Conservation (phyloP, 2,329 filamentous ascomycete genomes). For the Aspergillus sp. region DNA sequence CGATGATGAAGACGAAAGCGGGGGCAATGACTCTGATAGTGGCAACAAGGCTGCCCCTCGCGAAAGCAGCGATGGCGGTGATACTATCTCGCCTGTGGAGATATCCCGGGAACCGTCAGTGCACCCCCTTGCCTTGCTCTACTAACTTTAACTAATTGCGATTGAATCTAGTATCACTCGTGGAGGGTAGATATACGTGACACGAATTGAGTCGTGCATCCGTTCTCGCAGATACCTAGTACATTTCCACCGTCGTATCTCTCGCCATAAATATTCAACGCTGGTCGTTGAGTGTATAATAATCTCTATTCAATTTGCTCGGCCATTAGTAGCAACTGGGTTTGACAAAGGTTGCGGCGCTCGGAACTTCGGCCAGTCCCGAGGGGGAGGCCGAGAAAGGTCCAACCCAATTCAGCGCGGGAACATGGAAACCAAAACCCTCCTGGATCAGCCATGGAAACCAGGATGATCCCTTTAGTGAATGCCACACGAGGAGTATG, state of each 20-base stretch:
- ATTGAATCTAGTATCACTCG: slow-evolving; percentile 25
- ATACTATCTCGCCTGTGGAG: slow-evolving; percentile 28
- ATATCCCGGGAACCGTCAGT: slow-evolving; percentile 39
- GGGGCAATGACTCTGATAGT: slow-evolving; percentile 4
- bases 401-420: not conserved
- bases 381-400: not conserved
- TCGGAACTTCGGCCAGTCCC: not conserved
- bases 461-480: not conserved
- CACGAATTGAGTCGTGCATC: not conserved
- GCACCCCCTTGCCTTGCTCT: slow-evolving; percentile 4
- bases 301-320: slow-evolving; percentile 3
- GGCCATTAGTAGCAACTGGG: not conserved
- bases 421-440: not conserved
- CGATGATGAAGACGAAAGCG: slow-evolving; percentile 56
- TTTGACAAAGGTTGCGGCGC: not conserved
- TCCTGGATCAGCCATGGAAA: not conserved
- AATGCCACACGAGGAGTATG: slow-evolving; percentile 11
- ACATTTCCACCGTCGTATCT: not conserved
- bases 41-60: slow-evolving; percentile 12
- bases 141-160: slow-evolving; percentile 15
- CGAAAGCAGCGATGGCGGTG: slow-evolving; percentile 1
- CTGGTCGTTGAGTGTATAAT: slow-evolving; percentile 17
- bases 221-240: not conserved
- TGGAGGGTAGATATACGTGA: slow-evolving; percentile 20
- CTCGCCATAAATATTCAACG: slow-evolving; percentile 8